These are phyloP conservation scores for Metschnikowia koreensis DNA, from an alignment of 805 yeast genomes.

Conservation along the genomic window DNA sequence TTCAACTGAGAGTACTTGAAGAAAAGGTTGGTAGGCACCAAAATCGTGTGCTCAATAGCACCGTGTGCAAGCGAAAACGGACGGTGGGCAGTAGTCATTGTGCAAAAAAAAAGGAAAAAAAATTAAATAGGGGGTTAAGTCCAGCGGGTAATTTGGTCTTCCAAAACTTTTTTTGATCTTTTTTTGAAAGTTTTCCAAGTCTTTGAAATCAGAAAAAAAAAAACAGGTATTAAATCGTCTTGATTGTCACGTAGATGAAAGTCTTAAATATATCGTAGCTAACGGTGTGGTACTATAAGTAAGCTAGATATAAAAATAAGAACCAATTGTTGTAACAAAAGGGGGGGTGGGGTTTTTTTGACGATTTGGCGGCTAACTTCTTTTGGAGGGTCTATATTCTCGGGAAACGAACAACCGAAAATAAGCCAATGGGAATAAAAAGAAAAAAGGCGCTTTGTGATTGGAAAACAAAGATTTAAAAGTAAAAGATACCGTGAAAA, in stretches of 20 bases:
- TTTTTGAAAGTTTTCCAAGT: background rate
- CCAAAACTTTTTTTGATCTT: background rate
- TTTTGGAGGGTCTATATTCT: background rate
- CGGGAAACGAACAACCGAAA: background rate
- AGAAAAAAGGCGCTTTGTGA: too few relatives aligned
- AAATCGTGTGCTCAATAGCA: slow-evolving; percentile 78
- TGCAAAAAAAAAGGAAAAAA: background rate
- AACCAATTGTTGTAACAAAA: background rate
- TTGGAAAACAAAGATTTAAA: too few relatives aligned
- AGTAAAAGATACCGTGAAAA: background rate
- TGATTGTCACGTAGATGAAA: background rate
- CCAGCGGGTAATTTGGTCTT: background rate
- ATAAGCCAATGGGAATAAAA: background rate
- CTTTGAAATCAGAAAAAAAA: too few relatives aligned
- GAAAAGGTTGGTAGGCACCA: slow-evolving; percentile 80
- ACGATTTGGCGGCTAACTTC: background rate
- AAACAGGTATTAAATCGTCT: background rate
- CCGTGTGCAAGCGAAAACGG: slow-evolving; percentile 86
- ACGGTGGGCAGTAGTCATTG: slow-evolving; percentile 43
- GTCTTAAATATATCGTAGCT: background rate
- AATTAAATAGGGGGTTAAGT: background rate
- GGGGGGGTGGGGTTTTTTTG: background rate
- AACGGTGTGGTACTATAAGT: background rate
- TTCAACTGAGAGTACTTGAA: slow-evolving; percentile 83
- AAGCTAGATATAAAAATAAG: background rate